A percentile compares a stretch with the other conserved stretches of the same genome.
Conservation (phyloP, 2,329 filamentous ascomycete genomes). For the Penicillium expansum region DNA sequence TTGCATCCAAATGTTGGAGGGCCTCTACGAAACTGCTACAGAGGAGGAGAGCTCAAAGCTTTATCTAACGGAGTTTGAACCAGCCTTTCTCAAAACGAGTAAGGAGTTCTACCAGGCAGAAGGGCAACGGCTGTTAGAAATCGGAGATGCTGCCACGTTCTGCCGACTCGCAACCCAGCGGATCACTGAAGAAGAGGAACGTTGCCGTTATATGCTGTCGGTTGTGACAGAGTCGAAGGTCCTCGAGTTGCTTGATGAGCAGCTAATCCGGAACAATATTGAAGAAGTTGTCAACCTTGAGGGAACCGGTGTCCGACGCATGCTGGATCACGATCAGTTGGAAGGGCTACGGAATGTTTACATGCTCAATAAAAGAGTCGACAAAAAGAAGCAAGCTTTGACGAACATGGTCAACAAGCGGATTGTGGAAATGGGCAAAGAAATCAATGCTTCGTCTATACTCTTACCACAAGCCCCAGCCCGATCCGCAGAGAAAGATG, state of each 20-base stretch:
- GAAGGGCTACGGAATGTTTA: constrained; percentile 81
- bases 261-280: constrained; percentile 75
- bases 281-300: constrained; percentile 81
- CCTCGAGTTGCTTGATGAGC: constrained; percentile 70
- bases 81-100: constrained; percentile 69
- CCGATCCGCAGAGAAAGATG: constrained; percentile 49
- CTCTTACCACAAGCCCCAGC: constrained; percentile 42
- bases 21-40: constrained; percentile 75
- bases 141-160: constrained; percentile 78
- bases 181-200: constrained; percentile 74
- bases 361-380: constrained; percentile 72
- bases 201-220: constrained; percentile 80
- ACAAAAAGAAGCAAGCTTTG: constrained; percentile 68
- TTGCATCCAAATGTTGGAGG: constrained; percentile 85
- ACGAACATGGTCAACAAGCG: constrained; percentile 69
- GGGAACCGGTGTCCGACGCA: constrained; percentile 75
- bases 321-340: constrained; percentile 85
- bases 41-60: constrained; percentile 77
- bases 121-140: constrained; percentile 69
- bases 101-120: constrained; percentile 72
- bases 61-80: constrained; percentile 81
- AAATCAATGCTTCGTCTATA: constrained; percentile 69
- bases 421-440: constrained; percentile 74
- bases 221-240: constrained; percentile 70
- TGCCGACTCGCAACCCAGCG: constrained; percentile 71